Conservation (phyloP, 495 filamentous ascomycete species). For the Neurospora africana region DNA sequence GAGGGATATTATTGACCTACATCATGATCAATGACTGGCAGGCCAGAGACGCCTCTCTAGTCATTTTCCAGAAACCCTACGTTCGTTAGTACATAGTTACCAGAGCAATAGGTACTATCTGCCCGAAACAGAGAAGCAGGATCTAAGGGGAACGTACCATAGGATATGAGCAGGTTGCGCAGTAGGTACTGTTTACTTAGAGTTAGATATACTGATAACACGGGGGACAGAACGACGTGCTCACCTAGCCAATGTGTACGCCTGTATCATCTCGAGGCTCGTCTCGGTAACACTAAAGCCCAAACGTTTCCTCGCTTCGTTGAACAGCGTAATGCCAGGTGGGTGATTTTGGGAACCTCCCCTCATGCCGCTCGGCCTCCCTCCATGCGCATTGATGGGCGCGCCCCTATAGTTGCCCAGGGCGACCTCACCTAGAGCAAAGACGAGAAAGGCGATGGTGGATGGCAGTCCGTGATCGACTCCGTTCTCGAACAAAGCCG, state of each 20-base stretch:
- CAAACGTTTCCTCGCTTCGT: slow-evolving; percentile 47
- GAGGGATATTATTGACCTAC: slow-evolving; percentile 14
- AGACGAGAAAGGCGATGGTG: slow-evolving; percentile 45
- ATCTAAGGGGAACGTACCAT: slow-evolving; percentile 24
- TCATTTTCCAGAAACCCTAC: slow-evolving; percentile 50
- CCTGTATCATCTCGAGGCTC: slow-evolving; percentile 47
- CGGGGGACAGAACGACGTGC: slow-evolving; percentile 6
- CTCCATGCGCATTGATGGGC: slow-evolving; percentile 33
- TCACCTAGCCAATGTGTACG: slow-evolving; percentile 43
- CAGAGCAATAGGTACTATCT: neutral
- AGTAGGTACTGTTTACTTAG: slow-evolving; percentile 35
- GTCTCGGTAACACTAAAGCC: slow-evolving; percentile 46
- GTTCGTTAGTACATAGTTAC: slow-evolving; percentile 2
- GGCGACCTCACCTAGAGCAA: slow-evolving; percentile 46
- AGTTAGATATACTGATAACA: neutral
- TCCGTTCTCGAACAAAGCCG: slow-evolving; percentile 34
- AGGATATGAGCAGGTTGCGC: slow-evolving; percentile 38
- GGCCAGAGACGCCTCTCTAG: slow-evolving; percentile 40
- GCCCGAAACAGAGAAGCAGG: neutral
- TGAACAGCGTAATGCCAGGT: slow-evolving; percentile 48
- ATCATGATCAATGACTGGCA: slow-evolving; percentile 43
- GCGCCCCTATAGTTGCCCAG: slow-evolving; percentile 35
- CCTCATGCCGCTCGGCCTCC: slow-evolving; percentile 41
- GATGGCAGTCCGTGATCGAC: slow-evolving; percentile 38
- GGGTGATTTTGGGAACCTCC: slow-evolving; percentile 38